Evolutionary conservation across 176 grass and related monocot species (phyloP), one percentile per base, ranked within the genome.

Genomic region (Thinopyrum elongatum): DNA sequence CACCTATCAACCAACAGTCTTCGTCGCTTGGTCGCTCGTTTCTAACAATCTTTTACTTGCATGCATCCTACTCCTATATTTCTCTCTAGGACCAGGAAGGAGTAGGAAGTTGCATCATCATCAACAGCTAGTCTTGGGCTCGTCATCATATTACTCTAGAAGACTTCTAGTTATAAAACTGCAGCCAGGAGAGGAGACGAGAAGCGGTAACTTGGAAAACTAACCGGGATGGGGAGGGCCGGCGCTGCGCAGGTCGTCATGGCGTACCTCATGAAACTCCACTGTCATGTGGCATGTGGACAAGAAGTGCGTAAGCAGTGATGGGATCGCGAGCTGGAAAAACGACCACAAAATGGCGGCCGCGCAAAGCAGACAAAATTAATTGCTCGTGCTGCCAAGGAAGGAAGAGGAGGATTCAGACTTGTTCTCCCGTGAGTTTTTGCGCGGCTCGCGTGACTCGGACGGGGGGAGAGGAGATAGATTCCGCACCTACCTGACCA

Each of bases 231-330:
- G 36, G 36, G 39, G 10, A 22, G 29, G 10, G 49, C 5, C 5
- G 49, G 49, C 5, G 74, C 75, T 4, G 13, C 75, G 10, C 10
- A 8, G 3, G 8, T 80, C 78, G 59, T 65, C 78, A 65, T 7
- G 35, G 11, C 21, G 23, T 65, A 29, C 60, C 9, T 65, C 25
- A 41, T 17, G 25, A 44, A 46, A 80, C 25, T 29, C 25, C 36
- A 80, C 26, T 8, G 38, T 66, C 66, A 34, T 77, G 26, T 44
- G 21, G 68, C 68, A 78, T 75, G 33, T 46, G 17, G 82, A 75
- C 77, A 61, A 46, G 15, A 21, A 69, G 51, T 88, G 78, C 89
- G 85, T 91, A 70, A 91, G 85, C 89, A 64, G 76, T 88, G 85
- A 91, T 77, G 89, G 49, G 13, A 29, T 27, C 2, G 55, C 25